Evolutionary conservation across 139 green algal species (phyloP).

Genomic region (Astrephomene gubernaculifera): DNA sequence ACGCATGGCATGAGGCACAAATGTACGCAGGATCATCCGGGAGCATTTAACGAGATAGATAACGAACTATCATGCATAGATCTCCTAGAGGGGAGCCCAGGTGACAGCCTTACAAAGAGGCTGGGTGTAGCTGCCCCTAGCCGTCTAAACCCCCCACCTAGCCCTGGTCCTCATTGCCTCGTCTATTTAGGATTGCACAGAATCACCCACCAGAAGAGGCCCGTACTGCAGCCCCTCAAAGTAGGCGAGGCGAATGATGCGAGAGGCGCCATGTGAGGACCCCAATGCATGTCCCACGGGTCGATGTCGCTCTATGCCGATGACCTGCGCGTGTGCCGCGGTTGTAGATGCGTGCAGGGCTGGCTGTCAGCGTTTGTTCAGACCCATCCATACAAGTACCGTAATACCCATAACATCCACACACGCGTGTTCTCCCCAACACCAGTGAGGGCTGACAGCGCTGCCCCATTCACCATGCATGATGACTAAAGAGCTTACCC

Average conservation of each 20-base stretch:
- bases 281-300: slow-evolving; percentile 18
- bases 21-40: no score
- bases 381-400: not conserved
- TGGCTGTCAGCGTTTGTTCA: no score
- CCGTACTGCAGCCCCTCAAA: slow-evolving; percentile 41
- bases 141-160: no score
- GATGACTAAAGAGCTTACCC: not conserved
- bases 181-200: no score
- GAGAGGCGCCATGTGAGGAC: slow-evolving; percentile 30
- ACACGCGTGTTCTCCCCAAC: not conserved
- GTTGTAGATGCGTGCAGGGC: no score
- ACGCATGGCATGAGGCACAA: no score
- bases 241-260: slow-evolving; percentile 45
- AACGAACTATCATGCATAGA: no score
- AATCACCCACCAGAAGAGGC: slow-evolving; percentile 30
- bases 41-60: no score
- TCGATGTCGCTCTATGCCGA: slow-evolving; percentile 22
- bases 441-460: not conserved
- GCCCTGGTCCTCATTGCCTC: no score
- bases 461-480: not conserved
- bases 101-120: no score
- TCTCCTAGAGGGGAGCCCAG: no score
- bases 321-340: slow-evolving; percentile 17
- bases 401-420: not conserved
- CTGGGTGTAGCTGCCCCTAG: no score